phyloP scores from a whole-genome alignment of 225 moss, liverwort and hornwort genomes.

The Pleurozium schreberi region DNA sequence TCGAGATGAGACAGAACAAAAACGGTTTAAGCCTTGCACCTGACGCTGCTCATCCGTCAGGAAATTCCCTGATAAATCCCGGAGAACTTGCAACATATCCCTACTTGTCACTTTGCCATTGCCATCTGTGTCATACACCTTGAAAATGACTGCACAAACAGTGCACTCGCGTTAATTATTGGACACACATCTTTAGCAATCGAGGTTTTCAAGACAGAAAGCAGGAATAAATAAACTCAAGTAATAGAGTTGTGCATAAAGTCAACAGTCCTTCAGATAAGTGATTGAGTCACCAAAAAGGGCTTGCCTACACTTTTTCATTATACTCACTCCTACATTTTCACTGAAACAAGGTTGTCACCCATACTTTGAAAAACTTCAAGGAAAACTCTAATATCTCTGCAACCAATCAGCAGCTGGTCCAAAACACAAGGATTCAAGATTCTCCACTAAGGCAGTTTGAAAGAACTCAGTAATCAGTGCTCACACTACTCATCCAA shows the following conservation, averaged over 20 bases:
- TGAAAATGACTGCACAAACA: slow-evolving; percentile 68
- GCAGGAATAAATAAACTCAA: neutral
- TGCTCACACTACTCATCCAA: neutral
- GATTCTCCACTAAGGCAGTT: neutral
- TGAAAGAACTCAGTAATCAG: neutral
- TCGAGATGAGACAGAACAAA: neutral
- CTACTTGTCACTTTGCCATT: slow-evolving; percentile 72
- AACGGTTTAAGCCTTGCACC: slow-evolving; percentile 5
- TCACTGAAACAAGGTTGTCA: neutral
- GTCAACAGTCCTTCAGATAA: neutral
- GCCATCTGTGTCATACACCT: slow-evolving; percentile 71
- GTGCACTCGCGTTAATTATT: neutral
- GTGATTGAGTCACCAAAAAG: neutral
- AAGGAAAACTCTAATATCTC: neutral
- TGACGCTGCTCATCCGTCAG: slow-evolving; percentile 74
- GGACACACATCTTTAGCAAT: neutral
- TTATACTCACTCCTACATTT: neutral
- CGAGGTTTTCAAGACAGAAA: neutral
- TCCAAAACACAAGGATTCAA: neutral
- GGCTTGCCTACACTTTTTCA: neutral
- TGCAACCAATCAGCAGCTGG: neutral
- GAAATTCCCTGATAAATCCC: slow-evolving; percentile 73
- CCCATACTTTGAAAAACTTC: neutral
- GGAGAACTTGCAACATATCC: slow-evolving; percentile 70
- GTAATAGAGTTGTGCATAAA: neutral